These are phyloP conservation scores for Berkeleyomyces rouxiae DNA, from an alignment of 2,329 filamentous ascomycete genomes.

Conservation along the genomic window DNA sequence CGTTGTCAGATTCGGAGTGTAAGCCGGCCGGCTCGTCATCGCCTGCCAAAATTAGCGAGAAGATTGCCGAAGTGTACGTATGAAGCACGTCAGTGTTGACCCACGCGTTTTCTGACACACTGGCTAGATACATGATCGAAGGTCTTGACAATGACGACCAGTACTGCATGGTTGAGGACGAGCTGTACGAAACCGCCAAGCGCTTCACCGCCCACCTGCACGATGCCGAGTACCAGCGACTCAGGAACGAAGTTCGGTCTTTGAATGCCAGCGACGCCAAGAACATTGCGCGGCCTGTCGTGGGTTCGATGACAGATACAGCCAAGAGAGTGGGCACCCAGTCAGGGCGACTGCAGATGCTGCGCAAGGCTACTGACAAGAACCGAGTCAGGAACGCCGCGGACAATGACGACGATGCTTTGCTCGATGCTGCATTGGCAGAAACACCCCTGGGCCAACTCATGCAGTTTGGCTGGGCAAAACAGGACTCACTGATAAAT, in stretches of 20 bases:
- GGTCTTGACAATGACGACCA: constrained; percentile 51
- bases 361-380: not conserved
- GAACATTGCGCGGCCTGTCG: constrained; percentile 35
- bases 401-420: constrained; percentile 18
- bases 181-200: constrained; percentile 50
- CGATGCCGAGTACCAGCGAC: constrained; percentile 56
- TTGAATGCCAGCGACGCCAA: constrained; percentile 37
- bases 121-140: constrained; percentile 45
- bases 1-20: not conserved
- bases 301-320: not conserved
- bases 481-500: not conserved
- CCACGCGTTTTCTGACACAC: not conserved
- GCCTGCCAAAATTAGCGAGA: not conserved
- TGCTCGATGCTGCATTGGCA: constrained; percentile 1
- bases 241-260: constrained; percentile 39
- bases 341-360: constrained; percentile 13
- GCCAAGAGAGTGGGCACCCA: constrained; percentile 23
- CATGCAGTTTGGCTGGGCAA: not conserved
- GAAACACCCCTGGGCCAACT: not conserved
- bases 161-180: constrained; percentile 75
- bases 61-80: not conserved
- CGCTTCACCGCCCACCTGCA: constrained; percentile 61
- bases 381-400: not conserved
- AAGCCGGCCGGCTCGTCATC: not conserved
- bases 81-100: not conserved